Evolutionary conservation across 805 yeast genomes (phyloP).

Genomic region (Kazachstania kunashirensis): DNA sequence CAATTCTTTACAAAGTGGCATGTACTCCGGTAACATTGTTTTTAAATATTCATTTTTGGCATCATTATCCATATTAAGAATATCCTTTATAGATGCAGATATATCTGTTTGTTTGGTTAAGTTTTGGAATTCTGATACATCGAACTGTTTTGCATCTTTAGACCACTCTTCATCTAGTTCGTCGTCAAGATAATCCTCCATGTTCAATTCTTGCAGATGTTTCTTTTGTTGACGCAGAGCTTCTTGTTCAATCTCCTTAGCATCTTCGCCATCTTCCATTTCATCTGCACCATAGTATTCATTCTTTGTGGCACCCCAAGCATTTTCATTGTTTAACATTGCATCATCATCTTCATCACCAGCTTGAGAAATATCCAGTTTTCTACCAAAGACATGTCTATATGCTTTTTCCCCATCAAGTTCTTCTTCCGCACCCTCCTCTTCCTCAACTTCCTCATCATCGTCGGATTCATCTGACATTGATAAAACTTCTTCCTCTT

Average conservation of each 20-base stretch:
- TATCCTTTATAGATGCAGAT: slow-evolving; percentile 34
- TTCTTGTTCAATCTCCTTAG: slow-evolving; percentile 73
- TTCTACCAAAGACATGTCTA: slow-evolving; percentile 31
- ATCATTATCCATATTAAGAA: slow-evolving; percentile 40
- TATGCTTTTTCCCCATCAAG: slow-evolving; percentile 32
- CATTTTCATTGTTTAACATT: slow-evolving; percentile 34
- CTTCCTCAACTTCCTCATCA: slow-evolving; percentile 21
- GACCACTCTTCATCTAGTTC: slow-evolving; percentile 69
- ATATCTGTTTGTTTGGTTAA: slow-evolving; percentile 26
- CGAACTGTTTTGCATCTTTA: slow-evolving; percentile 43
- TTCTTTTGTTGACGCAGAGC: slow-evolving; percentile 79
- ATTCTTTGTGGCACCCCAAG: slow-evolving; percentile 38
- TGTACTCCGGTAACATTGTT: slow-evolving; percentile 70
- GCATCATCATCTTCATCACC: slow-evolving; percentile 25
- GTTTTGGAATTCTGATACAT: slow-evolving; percentile 31
- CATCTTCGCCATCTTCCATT: slow-evolving; percentile 55
- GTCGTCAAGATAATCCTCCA: slow-evolving; percentile 70
- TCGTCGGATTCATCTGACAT: slow-evolving; percentile 26
- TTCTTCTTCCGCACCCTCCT: slow-evolving; percentile 28
- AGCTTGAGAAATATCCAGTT: slow-evolving; percentile 18
- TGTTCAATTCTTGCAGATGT: slow-evolving; percentile 64
- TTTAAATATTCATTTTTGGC: slow-evolving; percentile 47
- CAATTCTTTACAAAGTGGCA: slow-evolving; percentile 63
- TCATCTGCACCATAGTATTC: slow-evolving; percentile 48
- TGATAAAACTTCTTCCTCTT: slow-evolving; percentile 42